Evolutionary conservation across 2,329 filamentous ascomycete genomes (phyloP), one percentile per base, ranked within the genome.

Genomic region (Arthrobotrys sphaeroides): DNA sequence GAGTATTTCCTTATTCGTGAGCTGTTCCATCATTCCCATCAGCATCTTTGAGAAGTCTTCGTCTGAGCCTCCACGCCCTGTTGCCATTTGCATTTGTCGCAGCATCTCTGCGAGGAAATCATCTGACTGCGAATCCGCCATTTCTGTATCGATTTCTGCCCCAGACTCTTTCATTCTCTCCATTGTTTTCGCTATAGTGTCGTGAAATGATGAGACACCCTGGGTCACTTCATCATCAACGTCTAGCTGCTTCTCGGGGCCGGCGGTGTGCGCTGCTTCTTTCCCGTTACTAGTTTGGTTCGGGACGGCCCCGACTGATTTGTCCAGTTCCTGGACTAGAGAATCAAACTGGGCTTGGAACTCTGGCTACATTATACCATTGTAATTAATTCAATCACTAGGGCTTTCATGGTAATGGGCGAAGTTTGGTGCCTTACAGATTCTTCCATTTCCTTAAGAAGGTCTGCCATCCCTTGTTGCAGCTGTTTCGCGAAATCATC

Each of bases 1-100:
- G 59, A 99, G 84, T 77, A 99, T 97, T 79, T 98, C 95, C 85
- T 97, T 98, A 83, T 96, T 97, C 2, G 95, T 98, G 77, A 99
- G 87, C 83, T 99, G 94, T 84, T 98, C 93, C 94, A 99, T 98
- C 93, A 98, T 97, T 64, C 91, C 92, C 87, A 96, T 89, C 73
- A 99, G 88, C 89, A 98, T 93, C 84, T 96, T 94, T 69, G 92
- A 93, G 80, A 98, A 91, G 79, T 96, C 93, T 79, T 95, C 93
- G 68, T 97, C 93, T 73, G 85, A 85, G 12, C 84, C 86, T 1
- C 85, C 87, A 7, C 88, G 90, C 0, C 72, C 85, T 80, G 22
- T 86, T 87, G 5, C 88, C 86, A 20, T 87, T 80, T 92, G 91
- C 84, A 97, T 90, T 77, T 95, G 91, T 82, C 95, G 95, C 80